phyloP scores from a whole-genome alignment of 2,329 filamentous ascomycete genomes.

The Nigrospora sphaerica region DNA sequence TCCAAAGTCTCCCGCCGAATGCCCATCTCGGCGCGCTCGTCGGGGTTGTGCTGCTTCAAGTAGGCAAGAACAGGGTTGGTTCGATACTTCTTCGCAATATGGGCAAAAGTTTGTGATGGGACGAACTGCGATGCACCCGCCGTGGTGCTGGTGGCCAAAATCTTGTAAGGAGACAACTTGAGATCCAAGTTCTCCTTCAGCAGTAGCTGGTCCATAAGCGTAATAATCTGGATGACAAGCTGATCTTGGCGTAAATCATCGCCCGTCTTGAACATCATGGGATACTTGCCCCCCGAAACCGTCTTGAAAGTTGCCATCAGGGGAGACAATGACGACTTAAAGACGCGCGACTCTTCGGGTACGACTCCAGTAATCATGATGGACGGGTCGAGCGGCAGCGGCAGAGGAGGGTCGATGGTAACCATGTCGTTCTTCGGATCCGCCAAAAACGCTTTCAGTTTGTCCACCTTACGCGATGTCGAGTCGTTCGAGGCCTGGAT shows the following conservation, averaged over 20 bases:
- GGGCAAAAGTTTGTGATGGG: conserved; percentile 75
- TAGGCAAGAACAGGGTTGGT: conserved; percentile 70
- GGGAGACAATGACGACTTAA: conserved; percentile 90
- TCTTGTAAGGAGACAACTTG: conserved; percentile 92
- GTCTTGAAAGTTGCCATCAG: conserved; percentile 90
- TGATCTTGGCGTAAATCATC: conserved; percentile 96
- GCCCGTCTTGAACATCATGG: conserved; percentile 94
- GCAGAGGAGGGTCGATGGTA: conserved; percentile 76
- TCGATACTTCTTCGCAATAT: conserved; percentile 77
- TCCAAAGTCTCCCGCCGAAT: conserved; percentile 90
- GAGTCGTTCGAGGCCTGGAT: conserved; percentile 75
- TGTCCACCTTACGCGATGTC: conserved; percentile 73
- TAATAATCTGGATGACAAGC: conserved; percentile 94
- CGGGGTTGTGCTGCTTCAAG: conserved; percentile 82
- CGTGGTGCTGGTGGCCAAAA: conserved; percentile 82
- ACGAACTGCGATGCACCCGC: conserved; percentile 94
- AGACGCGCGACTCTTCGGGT: conserved; percentile 81
- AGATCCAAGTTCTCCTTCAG: conserved; percentile 95
- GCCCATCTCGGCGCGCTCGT: conserved; percentile 71
- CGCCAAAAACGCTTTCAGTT: conserved; percentile 73
- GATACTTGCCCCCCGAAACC: conserved; percentile 67
- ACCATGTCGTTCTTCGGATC: conserved; percentile 88
- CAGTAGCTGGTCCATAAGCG: conserved; percentile 91
- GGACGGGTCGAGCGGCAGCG: conserved; percentile 81
- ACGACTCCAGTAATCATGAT: conserved; percentile 72